Evolutionary conservation across 2,329 filamentous ascomycete species (phyloP), one percentile per base, ranked within the genome.

Genomic region (Fusarium sp.): DNA sequence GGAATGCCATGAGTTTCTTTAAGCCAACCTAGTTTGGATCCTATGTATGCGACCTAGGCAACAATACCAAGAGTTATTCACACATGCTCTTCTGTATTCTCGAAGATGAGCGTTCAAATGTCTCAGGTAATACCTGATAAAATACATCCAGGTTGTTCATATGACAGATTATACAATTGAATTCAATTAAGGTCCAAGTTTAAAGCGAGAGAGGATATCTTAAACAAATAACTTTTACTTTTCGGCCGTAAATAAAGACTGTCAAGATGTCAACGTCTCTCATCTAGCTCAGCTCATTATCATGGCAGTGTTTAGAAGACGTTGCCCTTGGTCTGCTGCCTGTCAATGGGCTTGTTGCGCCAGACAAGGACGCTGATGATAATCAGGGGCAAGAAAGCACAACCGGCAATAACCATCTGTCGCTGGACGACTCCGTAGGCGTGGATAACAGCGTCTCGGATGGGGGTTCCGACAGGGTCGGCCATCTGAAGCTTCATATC

Each of bases 341-440:
- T 76, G 74, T 84, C 83, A 53, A 77, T 80, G 6, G 87, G 73
- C 55, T 87, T 82, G 67, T 86, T 81, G 64, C 88, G 83, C 72
- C 77, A 81, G 60, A 87, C 82, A 75, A 85, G 75, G 2, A 81
- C 75, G 70, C 80, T 84, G 7, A 82, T 67, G 36, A 79, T 70
- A 4, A 72, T 70, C 19, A 81, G 33, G 1, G 69, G 74, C 64
- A 80, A 75, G 24, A 80, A 70, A 4, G 74, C 76, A 3, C 76
- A 77, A 2, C 78, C 78, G 2, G 78, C 76, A 21, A 79, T 77
- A 22, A 86, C 75, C 83, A 87, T 84, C 38, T 80, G 75, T 49
- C 80, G 79, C 78, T 87, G 84, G 1, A 84, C 82, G 62, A 85
- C 83, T 5, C 80, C 82, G 63, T 91, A 91, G 1, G 89, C 85